Base-by-base conservation (phyloP, 139 green algal species). In the Astrephomene gubernaculifera region DNA sequence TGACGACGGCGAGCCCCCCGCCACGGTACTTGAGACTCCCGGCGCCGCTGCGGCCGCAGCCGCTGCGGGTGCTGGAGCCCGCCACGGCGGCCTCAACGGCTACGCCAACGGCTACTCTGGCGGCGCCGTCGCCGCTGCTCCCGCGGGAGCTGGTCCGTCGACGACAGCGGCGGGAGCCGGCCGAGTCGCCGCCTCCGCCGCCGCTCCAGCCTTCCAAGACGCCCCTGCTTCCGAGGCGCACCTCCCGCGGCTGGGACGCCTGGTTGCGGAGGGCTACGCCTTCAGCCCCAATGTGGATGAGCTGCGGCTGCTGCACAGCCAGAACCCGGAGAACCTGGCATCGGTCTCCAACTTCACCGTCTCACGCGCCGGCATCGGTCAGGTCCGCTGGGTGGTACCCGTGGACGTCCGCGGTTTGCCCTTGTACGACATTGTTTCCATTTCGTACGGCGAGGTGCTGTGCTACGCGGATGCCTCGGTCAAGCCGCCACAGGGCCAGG, bases 401-500 rank as follows among this genome's bases (percentile, higher is more conserved):
- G 92, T 95, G 6, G 96, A 99, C 80, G 91, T 99, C 71, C 71
- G 90, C 8, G 88, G 90, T 9, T 63, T 97, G 54, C 83, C 95
- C 54, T 73, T 99, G 64, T 89, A 96, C 17, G 69, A 73, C 14
- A 92, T 97, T 39, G 90, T 98, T 17, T 70, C 71, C 25, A 94
- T 99, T 31, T 68, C 63, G 22, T 75, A 76, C 44, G 87, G 88
- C 53, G 92, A 96, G 80, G 87, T 97, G 31, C 60, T 82, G 89
- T 98, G 49, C 72, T 98, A 98, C 83, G 41, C 90, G 2, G 89
- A 95, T n/a, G 82, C 87, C 2, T 54, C 57, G 54, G 33, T 33
- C 31, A 98, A 98, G 90, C 96, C 96, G 19, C 86, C 91, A 14
- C 81, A 94, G 36, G 96, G 96, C 8, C 52, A 93, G 25, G 96